Conservation (phyloP, 371 early-diverging fungal species). For the Batrachochytrium dendrobatidis region DNA sequence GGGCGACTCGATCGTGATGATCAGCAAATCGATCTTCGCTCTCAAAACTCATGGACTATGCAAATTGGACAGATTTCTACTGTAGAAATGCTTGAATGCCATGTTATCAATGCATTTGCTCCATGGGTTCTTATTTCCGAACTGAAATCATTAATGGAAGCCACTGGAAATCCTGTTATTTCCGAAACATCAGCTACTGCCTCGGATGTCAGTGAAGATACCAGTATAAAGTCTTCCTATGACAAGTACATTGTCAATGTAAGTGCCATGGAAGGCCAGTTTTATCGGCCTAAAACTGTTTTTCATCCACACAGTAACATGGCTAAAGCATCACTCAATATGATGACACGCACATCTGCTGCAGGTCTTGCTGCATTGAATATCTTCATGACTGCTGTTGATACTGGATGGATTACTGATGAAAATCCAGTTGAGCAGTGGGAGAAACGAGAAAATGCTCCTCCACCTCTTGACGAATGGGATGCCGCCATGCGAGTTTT, state of each 20-base stretch:
- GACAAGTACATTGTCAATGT: conserved; percentile 37
- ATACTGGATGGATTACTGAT: conserved; percentile 46
- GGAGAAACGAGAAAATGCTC: conserved; percentile 23
- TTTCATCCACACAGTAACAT: conserved; percentile 41
- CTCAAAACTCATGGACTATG: conserved; percentile 35
- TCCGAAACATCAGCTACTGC: background rate
- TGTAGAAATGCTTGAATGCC: conserved; percentile 43
- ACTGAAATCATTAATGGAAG: conserved; percentile 27
- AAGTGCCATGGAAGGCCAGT: conserved; percentile 43
- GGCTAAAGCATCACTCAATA: conserved; percentile 40
- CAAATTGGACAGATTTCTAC: conserved; percentile 35
- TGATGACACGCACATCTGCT: conserved; percentile 41
- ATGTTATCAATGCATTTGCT: conserved; percentile 43
- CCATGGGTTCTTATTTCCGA: conserved; percentile 42
- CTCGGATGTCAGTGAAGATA: background rate
- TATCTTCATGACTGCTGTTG: conserved; percentile 43
- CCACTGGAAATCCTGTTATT: conserved; percentile 11
- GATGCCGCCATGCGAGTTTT: conserved; percentile 43
- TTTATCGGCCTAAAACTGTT: conserved; percentile 38
- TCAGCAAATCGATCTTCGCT: conserved; percentile 41
- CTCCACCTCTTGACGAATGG: conserved; percentile 42
- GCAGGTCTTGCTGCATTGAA: conserved; percentile 24
- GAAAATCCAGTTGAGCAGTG: conserved; percentile 32
- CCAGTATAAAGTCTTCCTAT: no score
- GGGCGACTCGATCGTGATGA: conserved; percentile 38